A percentile compares a stretch with the other conserved stretches of the same genome.
Conservation (phyloP, 2,329 filamentous ascomycete genomes). For the Albophoma yamanashiensis region DNA sequence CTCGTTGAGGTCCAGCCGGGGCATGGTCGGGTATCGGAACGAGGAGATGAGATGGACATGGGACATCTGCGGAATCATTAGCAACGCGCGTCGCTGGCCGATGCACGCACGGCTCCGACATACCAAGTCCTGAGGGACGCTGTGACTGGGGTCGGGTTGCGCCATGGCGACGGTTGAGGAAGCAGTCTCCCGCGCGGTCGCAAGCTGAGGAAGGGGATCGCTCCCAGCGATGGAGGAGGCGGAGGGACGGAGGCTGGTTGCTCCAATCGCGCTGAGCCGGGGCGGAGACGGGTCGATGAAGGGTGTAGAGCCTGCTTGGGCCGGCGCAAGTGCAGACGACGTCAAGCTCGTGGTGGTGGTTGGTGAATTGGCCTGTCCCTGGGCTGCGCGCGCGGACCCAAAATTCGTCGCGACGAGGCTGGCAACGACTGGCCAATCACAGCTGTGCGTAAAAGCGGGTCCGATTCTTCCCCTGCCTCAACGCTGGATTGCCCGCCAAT, state of each 20-base stretch:
- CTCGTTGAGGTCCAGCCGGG: slow-evolving; percentile 60
- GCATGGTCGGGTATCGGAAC: slow-evolving; percentile 66
- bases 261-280: not conserved
- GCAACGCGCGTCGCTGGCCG: slow-evolving; percentile 2
- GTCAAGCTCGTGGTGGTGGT: not conserved
- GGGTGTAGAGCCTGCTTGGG: not conserved
- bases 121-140: slow-evolving; percentile 31
- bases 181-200: not conserved
- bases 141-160: slow-evolving; percentile 29
- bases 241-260: not conserved
- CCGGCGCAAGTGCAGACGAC: slow-evolving; percentile 3
- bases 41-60: slow-evolving; percentile 87
- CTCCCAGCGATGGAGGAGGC: not conserved
- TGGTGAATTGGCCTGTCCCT: not conserved
- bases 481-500: not conserved
- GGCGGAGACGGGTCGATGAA: not conserved
- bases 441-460: slow-evolving; percentile 8
- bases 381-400: slow-evolving; percentile 17
- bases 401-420: slow-evolving; percentile 28
- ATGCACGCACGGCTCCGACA: slow-evolving; percentile 7
- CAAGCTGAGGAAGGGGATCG: not conserved
- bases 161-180: slow-evolving; percentile 20
- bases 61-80: slow-evolving; percentile 47
- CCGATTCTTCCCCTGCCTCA: not conserved
- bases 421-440: slow-evolving; percentile 15